Conservation (phyloP, 495 filamentous ascomycete genomes). For the Friedmanniomyces simplex region DNA sequence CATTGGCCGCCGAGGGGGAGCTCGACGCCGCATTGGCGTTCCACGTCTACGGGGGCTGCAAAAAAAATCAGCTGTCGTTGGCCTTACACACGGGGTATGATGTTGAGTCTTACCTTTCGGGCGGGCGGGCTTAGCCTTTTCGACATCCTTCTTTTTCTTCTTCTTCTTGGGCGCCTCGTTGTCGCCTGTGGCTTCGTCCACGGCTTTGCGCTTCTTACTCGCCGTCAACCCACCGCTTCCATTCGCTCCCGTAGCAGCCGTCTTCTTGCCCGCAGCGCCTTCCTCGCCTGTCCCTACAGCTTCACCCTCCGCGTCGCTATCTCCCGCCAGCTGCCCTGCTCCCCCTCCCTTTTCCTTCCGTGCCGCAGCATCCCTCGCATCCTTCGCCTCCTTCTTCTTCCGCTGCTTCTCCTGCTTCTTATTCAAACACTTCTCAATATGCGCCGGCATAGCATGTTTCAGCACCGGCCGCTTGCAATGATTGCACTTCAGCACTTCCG, state of each 20-base stretch:
- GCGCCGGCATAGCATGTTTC: constrained; percentile 25
- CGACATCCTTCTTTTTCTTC: constrained; percentile 77
- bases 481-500: constrained; percentile 33
- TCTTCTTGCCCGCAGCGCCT: constrained; percentile 58
- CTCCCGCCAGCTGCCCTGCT: constrained; percentile 11
- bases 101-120: constrained; percentile 30
- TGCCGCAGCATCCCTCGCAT: constrained; percentile 41
- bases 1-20: constrained; percentile 78
- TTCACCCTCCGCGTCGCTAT: constrained; percentile 26
- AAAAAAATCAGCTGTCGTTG: no score
- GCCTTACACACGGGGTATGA: background rate
- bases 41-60: constrained; percentile 83
- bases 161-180: constrained; percentile 27
- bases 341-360: constrained; percentile 30
- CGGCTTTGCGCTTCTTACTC: constrained; percentile 83
- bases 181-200: constrained; percentile 55
- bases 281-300: constrained; percentile 32
- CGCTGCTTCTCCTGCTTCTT: constrained; percentile 40
- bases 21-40: constrained; percentile 89
- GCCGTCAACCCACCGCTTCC: constrained; percentile 59
- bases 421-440: constrained; percentile 34
- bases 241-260: constrained; percentile 45
- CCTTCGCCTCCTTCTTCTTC: constrained; percentile 40
- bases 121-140: constrained; percentile 73
- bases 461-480: constrained; percentile 36